Evolutionary conservation across 2,329 filamentous ascomycete species (phyloP), one percentile per base, ranked within the genome.

Genomic region (Thermoascus crustaceus): DNA sequence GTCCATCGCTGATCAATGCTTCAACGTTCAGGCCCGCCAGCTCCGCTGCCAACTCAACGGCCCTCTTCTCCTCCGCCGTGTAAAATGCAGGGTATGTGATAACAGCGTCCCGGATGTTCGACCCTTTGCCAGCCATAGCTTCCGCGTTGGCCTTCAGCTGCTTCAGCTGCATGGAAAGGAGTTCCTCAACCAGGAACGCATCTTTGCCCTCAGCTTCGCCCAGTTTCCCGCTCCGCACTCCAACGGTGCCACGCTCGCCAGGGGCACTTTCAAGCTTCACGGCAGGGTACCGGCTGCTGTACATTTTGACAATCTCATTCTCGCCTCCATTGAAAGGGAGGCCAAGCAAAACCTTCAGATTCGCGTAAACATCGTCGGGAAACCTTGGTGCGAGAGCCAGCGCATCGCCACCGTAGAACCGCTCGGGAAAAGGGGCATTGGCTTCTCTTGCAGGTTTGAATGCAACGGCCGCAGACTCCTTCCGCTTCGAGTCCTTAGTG

Each of bases 401-500:
- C 42, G 91, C 89, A 66, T 96, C 88, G 46, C 83, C 84, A 57
- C 91, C 91, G 57, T 96, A 98, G 39, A 82, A 75, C 52, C 91
- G 75, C 65, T 98, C 91, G 24, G 91, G 91, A 59, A 82, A 95
- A 11, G 69, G 64, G 35, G 76, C 80, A 47, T 70, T 69, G 52
- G 75, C 73, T 40, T 76, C 70, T 49, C 75, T 75, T n/a, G 77
- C 72, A 23, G 88, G 86, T 66, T 98, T 96, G 69, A 98, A 96
- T 27, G 86, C 83, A 48, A 98, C 79, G 26, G 87, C 88, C 2
- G 88, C 85, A 16, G 76, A 76, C 61, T 98, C 91, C 71, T 98
- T 98, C 55, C 91, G 82, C 62, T 94, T 85, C 19, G 91, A 95
- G 66, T 98, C 91, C 61, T 96, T 98, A 19, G 88, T 95, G 38